A percentile compares a stretch with the other conserved stretches of the same genome.
These are phyloP conservation scores for Boletus tomentosulus DNA, from an alignment of 768 basidiomycete species.

Conservation along the genomic window DNA sequence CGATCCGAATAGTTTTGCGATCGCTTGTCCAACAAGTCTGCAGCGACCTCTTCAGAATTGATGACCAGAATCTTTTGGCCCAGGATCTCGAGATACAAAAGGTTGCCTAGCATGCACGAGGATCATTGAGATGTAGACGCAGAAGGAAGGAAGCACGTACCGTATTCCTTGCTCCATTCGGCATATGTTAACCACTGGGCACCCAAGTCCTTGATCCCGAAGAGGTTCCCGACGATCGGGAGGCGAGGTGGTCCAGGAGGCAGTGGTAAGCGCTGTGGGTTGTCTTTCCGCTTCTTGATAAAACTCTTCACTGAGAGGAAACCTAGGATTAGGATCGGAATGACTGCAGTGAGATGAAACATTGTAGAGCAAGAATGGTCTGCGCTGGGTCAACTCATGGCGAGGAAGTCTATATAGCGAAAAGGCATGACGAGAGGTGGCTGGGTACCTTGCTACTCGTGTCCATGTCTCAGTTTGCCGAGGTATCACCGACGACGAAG, in stretches of 20 bases:
- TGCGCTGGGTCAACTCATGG: neutral
- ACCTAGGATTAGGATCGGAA: constrained; percentile 1
- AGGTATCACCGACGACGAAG: neutral
- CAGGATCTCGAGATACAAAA: constrained; percentile 27
- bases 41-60: constrained; percentile 21
- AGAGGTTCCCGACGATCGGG: constrained; percentile 43
- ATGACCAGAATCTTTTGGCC: constrained; percentile 20
- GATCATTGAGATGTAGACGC: neutral
- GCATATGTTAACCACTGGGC: constrained; percentile 37
- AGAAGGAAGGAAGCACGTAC: constrained; percentile 16
- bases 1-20: constrained; percentile 28
- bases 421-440: neutral
- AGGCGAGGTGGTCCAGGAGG: constrained; percentile 42
- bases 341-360: constrained; percentile 3
- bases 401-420: constrained; percentile 1
- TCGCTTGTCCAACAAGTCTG: constrained; percentile 28
- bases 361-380: neutral
- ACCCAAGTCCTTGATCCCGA: constrained; percentile 39
- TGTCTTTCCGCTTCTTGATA: constrained; percentile 6
- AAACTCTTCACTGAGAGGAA: neutral
- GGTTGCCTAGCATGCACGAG: constrained; percentile 16
- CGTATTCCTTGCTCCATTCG: constrained; percentile 41
- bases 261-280: constrained; percentile 21
- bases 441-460: neutral
- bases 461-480: constrained; percentile 13